phyloP scores from a whole-genome alignment of 169 alveolate genomes.

The Plasmodium blacklocki region DNA sequence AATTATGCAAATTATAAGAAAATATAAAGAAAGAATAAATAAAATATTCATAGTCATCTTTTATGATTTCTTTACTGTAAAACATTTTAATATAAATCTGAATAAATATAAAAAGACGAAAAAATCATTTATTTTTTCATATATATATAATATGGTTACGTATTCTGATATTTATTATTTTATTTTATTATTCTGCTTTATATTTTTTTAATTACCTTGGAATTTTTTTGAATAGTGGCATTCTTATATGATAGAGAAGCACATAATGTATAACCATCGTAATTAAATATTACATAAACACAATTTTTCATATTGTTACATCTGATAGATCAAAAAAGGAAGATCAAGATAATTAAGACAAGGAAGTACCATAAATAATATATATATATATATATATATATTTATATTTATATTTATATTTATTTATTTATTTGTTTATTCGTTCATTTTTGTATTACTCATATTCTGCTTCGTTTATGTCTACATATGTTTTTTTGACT shows the following conservation, averaged over 20 bases:
- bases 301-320: slow-evolving; percentile 66
- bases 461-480: slow-evolving; percentile 60
- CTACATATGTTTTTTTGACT: slow-evolving; percentile 56
- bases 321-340: slow-evolving; percentile 17
- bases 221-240: slow-evolving; percentile 38
- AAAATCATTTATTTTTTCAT: neutral
- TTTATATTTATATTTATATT: neutral
- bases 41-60: neutral
- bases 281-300: slow-evolving; percentile 59
- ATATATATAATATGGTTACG: too few species aligned
- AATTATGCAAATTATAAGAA: slow-evolving; percentile 13
- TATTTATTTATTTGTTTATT: neutral
- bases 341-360: neutral
- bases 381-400: slow-evolving; percentile 5
- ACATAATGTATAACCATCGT: slow-evolving; percentile 66
- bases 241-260: slow-evolving; percentile 63
- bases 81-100: slow-evolving; percentile 76
- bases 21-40: neutral
- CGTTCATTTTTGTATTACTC: slow-evolving; percentile 20
- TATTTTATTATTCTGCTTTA: neutral
- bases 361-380: slow-evolving; percentile 8
- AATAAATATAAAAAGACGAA: slow-evolving; percentile 11
- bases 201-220: slow-evolving; percentile 35
- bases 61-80: slow-evolving; percentile 41
- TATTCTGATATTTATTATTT: neutral